Evolutionary conservation across 2,329 filamentous ascomycete genomes (phyloP).

Genomic region (Pseudofabraea citricarpa): DNA sequence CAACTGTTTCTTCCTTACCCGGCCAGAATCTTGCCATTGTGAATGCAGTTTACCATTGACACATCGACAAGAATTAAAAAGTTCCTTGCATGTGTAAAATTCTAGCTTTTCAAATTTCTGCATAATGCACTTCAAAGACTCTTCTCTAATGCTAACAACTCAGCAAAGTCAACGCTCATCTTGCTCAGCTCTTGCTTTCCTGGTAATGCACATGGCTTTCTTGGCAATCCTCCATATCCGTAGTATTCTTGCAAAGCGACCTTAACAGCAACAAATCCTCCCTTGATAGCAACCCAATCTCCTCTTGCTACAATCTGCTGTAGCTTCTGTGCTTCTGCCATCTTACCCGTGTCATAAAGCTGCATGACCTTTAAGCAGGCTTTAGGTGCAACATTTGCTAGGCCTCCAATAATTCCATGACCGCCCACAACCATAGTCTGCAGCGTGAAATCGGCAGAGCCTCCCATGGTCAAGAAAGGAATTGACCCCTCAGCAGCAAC

Average conservation of each 20-base stretch:
- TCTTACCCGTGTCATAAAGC: slow-evolving; percentile 49
- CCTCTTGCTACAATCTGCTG: slow-evolving; percentile 58
- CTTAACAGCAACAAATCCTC: slow-evolving; percentile 63
- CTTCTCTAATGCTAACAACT: no score
- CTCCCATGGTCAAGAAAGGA: slow-evolving; percentile 62
- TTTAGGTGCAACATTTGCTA: slow-evolving; percentile 62
- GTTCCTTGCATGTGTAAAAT: no score
- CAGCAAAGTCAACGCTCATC: no score
- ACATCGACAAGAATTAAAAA: no score
- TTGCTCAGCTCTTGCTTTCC: no score
- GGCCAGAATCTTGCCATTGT: no score
- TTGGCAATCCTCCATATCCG: slow-evolving; percentile 55
- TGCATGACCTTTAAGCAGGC: slow-evolving; percentile 55
- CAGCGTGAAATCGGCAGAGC: slow-evolving; percentile 65
- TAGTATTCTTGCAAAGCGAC: slow-evolving; percentile 52
- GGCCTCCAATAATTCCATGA: slow-evolving; percentile 62
- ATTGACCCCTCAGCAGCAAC: slow-evolving; percentile 46
- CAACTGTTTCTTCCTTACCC: no score
- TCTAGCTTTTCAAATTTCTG: no score
- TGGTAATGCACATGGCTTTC: slow-evolving; percentile 39
- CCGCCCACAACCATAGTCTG: slow-evolving; percentile 63
- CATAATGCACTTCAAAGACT: no score
- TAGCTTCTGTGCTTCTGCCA: slow-evolving; percentile 52
- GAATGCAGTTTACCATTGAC: no score
- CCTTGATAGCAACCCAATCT: slow-evolving; percentile 63